These are phyloP conservation scores for Penicillium hesseltinei DNA, from an alignment of 2,329 filamentous ascomycete genomes.

Conservation along the genomic window DNA sequence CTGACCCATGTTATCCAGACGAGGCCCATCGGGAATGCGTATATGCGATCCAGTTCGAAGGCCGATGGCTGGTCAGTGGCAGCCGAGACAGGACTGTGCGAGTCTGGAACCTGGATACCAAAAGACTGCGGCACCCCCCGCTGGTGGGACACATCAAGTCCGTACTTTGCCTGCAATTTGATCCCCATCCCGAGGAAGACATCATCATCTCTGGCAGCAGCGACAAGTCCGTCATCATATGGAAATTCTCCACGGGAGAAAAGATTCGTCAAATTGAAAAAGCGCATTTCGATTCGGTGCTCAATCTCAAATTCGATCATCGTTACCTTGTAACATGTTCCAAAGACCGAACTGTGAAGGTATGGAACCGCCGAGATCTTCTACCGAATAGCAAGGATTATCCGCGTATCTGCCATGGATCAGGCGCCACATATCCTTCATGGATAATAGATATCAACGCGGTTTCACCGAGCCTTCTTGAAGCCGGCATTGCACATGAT, in stretches of 20 bases:
- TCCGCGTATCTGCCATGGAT: conserved; percentile 43
- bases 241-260: conserved; percentile 88
- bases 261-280: conserved; percentile 71
- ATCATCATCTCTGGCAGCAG: conserved; percentile 94
- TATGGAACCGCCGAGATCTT: conserved; percentile 82
- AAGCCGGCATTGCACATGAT: conserved; percentile 44
- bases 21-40: conserved; percentile 92
- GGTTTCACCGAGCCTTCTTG: conserved; percentile 42
- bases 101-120: conserved; percentile 84
- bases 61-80: conserved; percentile 85
- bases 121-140: conserved; percentile 71
- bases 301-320: conserved; percentile 90
- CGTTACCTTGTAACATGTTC: conserved; percentile 93
- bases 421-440: conserved; percentile 48
- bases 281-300: conserved; percentile 84
- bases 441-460: conserved; percentile 55
- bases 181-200: conserved; percentile 81
- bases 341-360: conserved; percentile 94
- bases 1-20: conserved; percentile 73
- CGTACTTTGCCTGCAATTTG: conserved; percentile 92
- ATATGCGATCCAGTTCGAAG: conserved; percentile 87
- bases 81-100: conserved; percentile 85
- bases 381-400: conserved; percentile 47
- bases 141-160: conserved; percentile 77
- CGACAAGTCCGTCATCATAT: conserved; percentile 85